phyloP scores from a whole-genome alignment of 1,284 basidiomycete genomes.

The Trichosporon faecale region DNA sequence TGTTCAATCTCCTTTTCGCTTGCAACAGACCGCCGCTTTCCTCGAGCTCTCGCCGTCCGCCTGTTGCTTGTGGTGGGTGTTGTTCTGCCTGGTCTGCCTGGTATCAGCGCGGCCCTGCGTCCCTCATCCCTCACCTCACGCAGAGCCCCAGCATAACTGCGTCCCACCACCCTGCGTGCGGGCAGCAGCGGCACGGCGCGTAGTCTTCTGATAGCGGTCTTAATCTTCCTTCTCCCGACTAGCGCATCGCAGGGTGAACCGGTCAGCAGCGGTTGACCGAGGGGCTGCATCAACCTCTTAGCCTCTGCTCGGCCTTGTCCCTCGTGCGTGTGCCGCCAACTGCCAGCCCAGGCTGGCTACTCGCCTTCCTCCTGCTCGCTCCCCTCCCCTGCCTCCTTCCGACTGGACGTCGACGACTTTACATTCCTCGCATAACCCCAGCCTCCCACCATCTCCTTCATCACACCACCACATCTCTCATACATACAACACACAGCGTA shows the following conservation, averaged over 20 bases:
- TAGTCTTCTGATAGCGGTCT: neutral
- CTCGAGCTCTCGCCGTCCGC: neutral
- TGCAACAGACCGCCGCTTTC: neutral
- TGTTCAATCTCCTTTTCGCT: neutral
- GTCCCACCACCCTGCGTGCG: no score
- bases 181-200: no score
- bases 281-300: neutral
- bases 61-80: neutral
- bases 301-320: neutral
- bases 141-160: no score
- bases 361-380: neutral
- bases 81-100: neutral
- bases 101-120: neutral
- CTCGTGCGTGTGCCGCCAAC: neutral
- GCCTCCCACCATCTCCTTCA: constrained; percentile 8
- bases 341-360: neutral
- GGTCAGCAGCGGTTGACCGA: neutral
- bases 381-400: neutral
- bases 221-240: neutral
- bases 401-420: neutral
- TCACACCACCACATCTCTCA: constrained; percentile 9
- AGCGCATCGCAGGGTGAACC: neutral
- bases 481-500: neutral
- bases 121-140: neutral
- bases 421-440: constrained; percentile 11